Percentiles rank a stretch among this genome's conserved stretches.
Conservation (phyloP, 805 yeast genomes). For the Phaffomyces antillensis region DNA sequence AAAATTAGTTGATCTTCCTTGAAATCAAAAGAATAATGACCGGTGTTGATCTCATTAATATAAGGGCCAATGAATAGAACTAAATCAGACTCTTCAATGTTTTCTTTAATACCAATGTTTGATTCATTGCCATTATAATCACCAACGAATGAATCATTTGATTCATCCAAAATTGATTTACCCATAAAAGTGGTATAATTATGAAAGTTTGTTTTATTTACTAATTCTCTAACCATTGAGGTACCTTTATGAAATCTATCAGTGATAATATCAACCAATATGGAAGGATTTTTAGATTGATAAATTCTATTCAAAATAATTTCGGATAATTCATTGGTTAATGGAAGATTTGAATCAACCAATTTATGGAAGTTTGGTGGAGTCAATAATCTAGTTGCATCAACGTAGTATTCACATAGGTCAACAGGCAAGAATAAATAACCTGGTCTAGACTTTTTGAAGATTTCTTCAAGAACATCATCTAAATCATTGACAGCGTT, state of each 20-base stretch:
- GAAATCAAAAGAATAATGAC: constrained; percentile 49
- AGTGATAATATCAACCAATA: constrained; percentile 66
- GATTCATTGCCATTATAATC: constrained; percentile 62
- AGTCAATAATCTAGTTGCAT: constrained; percentile 28
- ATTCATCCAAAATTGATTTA: constrained; percentile 67
- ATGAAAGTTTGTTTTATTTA: constrained; percentile 37
- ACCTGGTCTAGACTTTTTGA: constrained; percentile 67
- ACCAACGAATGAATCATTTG: constrained; percentile 58
- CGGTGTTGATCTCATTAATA: constrained; percentile 62
- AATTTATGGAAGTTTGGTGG: constrained; percentile 25
- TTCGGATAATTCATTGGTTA: constrained; percentile 32
- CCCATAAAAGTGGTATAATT: constrained; percentile 61
- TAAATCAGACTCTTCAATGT: constrained; percentile 54
- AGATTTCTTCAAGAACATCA: constrained; percentile 48
- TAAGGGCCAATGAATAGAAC: constrained; percentile 65
- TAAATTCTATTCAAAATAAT: constrained; percentile 45
- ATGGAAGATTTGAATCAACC: constrained; percentile 13
- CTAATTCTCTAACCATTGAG: constrained; percentile 40
- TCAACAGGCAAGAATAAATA: constrained; percentile 74
- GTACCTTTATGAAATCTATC: constrained; percentile 49
- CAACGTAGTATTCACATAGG: constrained; percentile 41
- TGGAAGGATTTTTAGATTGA: constrained; percentile 48
- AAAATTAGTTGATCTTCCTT: constrained; percentile 35
- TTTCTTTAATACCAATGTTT: constrained; percentile 37
- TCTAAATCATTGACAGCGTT: constrained; percentile 60